Evolutionary conservation across 441 rosid species (phyloP).

Genomic region (Omphalea diandra): DNA sequence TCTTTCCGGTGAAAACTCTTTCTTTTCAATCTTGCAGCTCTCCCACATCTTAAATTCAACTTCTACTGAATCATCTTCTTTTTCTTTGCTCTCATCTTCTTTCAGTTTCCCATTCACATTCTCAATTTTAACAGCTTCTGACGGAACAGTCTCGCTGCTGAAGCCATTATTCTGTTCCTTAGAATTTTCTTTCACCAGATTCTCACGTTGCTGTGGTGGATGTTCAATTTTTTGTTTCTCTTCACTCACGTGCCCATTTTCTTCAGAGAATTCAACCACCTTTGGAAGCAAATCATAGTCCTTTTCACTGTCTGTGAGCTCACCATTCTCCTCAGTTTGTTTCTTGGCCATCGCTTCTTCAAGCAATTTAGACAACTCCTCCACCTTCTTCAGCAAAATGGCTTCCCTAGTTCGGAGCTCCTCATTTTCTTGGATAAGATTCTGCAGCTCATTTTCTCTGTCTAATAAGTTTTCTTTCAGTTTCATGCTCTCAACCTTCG

Average conservation of each 20-base stretch:
- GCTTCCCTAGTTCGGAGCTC: conserved; percentile 63
- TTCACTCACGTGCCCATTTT: conserved; percentile 75
- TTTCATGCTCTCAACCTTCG: conserved; percentile 59
- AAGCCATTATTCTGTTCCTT: conserved; percentile 37
- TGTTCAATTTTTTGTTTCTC: conserved; percentile 50
- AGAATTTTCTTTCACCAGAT: conserved; percentile 38
- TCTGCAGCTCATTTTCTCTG: conserved; percentile 77
- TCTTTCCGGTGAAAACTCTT: conserved; percentile 75
- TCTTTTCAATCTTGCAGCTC: conserved; percentile 93
- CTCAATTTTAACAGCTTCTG: conserved; percentile 31
- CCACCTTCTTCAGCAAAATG: conserved; percentile 51
- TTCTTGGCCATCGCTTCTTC: conserved; percentile 70
- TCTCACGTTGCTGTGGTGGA: conserved; percentile 35
- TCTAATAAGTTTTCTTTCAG: conserved; percentile 63
- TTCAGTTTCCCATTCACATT: conserved; percentile 48
- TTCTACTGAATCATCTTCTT: conserved; percentile 68
- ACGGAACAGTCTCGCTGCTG: conserved; percentile 32
- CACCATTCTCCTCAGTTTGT: conserved; percentile 61
- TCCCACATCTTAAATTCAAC: conserved; percentile 91
- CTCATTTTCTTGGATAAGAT: conserved; percentile 53
- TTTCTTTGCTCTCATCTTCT: conserved; percentile 44
- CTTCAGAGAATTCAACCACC: conserved; percentile 90
- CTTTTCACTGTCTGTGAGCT: conserved; percentile 81
- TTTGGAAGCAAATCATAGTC: conserved; percentile 94
- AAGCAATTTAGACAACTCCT: conserved; percentile 70